phyloP scores from a whole-genome alignment of 139 green algal genomes.

The Tetratostichococcus sp. region DNA sequence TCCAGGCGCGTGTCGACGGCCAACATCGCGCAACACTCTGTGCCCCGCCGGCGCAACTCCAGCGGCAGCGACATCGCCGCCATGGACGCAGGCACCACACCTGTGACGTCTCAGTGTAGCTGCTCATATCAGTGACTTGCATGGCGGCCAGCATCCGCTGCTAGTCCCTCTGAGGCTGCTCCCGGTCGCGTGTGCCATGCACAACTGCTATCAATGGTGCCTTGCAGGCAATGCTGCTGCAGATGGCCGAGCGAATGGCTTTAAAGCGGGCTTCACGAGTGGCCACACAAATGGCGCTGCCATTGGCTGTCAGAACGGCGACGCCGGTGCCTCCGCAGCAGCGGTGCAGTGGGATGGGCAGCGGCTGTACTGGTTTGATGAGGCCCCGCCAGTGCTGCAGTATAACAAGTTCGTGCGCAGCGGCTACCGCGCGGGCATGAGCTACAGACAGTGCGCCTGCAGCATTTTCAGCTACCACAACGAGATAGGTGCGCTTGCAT shows the following conservation, averaged over 20 bases:
- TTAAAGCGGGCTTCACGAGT: too few relatives aligned
- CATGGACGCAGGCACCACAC: not conserved
- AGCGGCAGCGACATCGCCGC: not conserved
- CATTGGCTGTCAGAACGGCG: too few relatives aligned
- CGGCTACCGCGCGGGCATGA: conserved; percentile 35
- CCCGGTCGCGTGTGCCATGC: too few relatives aligned
- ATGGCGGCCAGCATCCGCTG: too few relatives aligned
- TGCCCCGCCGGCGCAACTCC: not conserved
- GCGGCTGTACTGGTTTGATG: conserved; percentile 28
- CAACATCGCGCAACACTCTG: too few relatives aligned
- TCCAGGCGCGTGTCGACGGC: not conserved
- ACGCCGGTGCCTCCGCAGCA: not conserved
- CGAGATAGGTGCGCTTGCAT: conserved; percentile 23
- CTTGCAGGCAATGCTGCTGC: too few relatives aligned
- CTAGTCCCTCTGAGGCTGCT: too few relatives aligned
- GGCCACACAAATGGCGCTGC: not conserved
- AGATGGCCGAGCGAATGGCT: too few relatives aligned
- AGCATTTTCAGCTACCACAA: conserved; percentile 38
- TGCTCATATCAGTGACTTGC: too few relatives aligned
- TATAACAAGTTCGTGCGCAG: conserved; percentile 44
- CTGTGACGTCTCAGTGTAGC: not conserved
- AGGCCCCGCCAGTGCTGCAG: conserved; percentile 35
- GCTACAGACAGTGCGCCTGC: conserved; percentile 22
- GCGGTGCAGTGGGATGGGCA: not conserved
- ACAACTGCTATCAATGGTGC: too few relatives aligned